phyloP scores from a whole-genome alignment of 129 eudicot genomes.

The Helianthus tuberosus region DNA sequence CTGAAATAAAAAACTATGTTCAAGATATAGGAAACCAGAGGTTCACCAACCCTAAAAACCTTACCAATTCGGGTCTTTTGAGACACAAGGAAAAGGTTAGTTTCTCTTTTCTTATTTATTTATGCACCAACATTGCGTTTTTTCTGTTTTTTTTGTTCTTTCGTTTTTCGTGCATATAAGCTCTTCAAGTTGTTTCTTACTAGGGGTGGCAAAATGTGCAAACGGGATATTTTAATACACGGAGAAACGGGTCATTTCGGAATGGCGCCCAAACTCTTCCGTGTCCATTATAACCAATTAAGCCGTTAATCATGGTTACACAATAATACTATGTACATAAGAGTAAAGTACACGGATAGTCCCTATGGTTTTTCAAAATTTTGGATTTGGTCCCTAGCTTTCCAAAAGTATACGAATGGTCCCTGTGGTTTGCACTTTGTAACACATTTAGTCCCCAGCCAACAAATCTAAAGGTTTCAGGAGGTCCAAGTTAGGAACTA shows the following conservation, averaged over 20 bases:
- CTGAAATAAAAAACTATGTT: constrained; percentile 78
- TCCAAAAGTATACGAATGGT: too few species aligned
- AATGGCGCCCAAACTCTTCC: not conserved
- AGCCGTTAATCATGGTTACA: not conserved
- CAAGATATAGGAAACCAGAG: constrained; percentile 86
- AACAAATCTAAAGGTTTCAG: too few species aligned
- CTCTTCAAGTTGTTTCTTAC: constrained; percentile 8
- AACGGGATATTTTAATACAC: not conserved
- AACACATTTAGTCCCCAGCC: too few species aligned
- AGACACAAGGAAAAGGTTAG: constrained; percentile 81
- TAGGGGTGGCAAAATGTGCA: constrained; percentile 14
- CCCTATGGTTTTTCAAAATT: too few species aligned
- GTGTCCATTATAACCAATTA: not conserved
- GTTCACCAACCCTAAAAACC: constrained; percentile 59
- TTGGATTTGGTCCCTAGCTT: too few species aligned
- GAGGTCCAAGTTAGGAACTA: too few species aligned
- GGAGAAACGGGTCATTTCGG: not conserved
- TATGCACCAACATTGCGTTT: not conserved
- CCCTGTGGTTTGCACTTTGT: too few species aligned
- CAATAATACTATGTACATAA: not conserved
- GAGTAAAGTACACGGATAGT: too few species aligned
- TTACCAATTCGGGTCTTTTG: constrained; percentile 65
- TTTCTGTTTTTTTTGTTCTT: not conserved
- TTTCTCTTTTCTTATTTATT: constrained; percentile 7
- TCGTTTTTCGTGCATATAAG: not conserved